Evolutionary conservation across 2,329 filamentous ascomycete species (phyloP).

Genomic region (Orbilia oligospora): DNA sequence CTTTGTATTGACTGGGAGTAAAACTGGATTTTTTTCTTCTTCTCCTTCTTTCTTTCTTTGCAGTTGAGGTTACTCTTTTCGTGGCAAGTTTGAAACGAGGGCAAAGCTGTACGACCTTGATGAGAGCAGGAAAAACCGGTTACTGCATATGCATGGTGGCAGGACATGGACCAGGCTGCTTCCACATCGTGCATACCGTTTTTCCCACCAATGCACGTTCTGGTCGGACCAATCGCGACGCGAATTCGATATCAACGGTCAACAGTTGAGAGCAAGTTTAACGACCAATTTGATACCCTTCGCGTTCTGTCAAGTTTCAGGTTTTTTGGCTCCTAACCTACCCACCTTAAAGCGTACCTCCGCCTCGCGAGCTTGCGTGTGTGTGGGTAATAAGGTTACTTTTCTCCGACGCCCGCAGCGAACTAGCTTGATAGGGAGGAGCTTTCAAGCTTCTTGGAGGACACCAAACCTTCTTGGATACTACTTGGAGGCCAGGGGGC

Average conservation of each 20-base stretch:
- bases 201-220: constrained; percentile 26
- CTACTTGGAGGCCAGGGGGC: not conserved
- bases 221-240: constrained; percentile 14
- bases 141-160: constrained; percentile 37
- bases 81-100: constrained; percentile 24
- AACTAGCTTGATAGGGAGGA: constrained; percentile 4
- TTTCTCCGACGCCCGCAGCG: not conserved
- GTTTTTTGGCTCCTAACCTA: constrained; percentile 4
- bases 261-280: not conserved
- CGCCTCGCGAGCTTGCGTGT: constrained; percentile 50
- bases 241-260: not conserved
- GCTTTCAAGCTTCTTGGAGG: constrained; percentile 21
- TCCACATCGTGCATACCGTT: constrained; percentile 33
- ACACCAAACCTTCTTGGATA: not conserved
- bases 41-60: not conserved
- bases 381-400: constrained; percentile 19
- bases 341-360: not conserved
- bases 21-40: constrained; percentile 1
- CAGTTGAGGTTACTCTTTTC: not conserved
- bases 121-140: constrained; percentile 34
- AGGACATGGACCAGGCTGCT: constrained; percentile 20
- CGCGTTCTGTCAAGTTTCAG: constrained; percentile 52
- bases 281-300: constrained; percentile 29
- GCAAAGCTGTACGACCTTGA: constrained; percentile 1
- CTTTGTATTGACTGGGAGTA: constrained; percentile 8